Evolutionary conservation across 2,329 filamentous ascomycete genomes (phyloP).

Genomic region (Fusarium praegraminearum): DNA sequence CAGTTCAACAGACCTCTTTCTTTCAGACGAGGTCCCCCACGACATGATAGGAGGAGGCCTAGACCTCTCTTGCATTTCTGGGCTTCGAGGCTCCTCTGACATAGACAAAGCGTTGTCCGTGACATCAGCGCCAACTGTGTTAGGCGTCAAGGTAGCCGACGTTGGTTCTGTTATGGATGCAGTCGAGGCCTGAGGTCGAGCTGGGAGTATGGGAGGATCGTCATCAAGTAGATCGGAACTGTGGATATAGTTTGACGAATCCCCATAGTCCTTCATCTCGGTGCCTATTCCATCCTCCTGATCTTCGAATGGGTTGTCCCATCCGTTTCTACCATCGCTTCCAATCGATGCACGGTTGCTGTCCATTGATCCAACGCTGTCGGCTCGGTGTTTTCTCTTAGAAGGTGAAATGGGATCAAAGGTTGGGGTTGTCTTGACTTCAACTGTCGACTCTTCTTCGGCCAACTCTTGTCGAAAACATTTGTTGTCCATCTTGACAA

Average conservation of each 20-base stretch:
- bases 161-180: slow-evolving; percentile 39
- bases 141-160: slow-evolving; percentile 45
- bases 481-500: slow-evolving; percentile 64
- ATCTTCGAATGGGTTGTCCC: slow-evolving; percentile 50
- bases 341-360: slow-evolving; percentile 60
- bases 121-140: slow-evolving; percentile 43
- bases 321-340: slow-evolving; percentile 53
- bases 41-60: slow-evolving; percentile 47
- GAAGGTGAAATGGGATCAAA: slow-evolving; percentile 59
- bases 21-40: slow-evolving; percentile 36
- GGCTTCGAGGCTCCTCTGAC: slow-evolving; percentile 47
- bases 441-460: slow-evolving; percentile 51
- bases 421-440: slow-evolving; percentile 34
- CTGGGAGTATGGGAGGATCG: slow-evolving; percentile 18
- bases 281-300: slow-evolving; percentile 40
- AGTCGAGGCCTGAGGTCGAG: slow-evolving; percentile 23
- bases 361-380: slow-evolving; percentile 61
- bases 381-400: slow-evolving; percentile 60
- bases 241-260: slow-evolving; percentile 25
- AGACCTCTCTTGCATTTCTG: slow-evolving; percentile 61
- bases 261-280: slow-evolving; percentile 44
- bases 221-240: slow-evolving; percentile 30
- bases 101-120: slow-evolving; percentile 11
- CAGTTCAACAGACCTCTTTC: slow-evolving; percentile 40
- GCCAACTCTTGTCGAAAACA: slow-evolving; percentile 64